Evolutionary conservation across 179 eudicot species (phyloP).

Genomic region (Beta lomatogona): DNA sequence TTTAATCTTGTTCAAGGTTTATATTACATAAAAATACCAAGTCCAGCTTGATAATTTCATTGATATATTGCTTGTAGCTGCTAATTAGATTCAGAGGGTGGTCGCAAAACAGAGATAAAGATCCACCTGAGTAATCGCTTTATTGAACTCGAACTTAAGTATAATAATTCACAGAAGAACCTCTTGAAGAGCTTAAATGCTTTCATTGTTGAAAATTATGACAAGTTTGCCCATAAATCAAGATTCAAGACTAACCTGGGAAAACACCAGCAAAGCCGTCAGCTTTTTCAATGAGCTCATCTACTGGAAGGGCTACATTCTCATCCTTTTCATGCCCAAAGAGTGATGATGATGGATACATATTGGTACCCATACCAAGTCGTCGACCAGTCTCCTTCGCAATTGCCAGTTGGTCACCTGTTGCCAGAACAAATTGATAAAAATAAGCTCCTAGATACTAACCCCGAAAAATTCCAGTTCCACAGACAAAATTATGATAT

Average conservation of each 20-base stretch:
- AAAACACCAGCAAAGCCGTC: constrained; percentile 93
- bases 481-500: too few relatives aligned
- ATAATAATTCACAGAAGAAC: neutral
- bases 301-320: constrained; percentile 59
- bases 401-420: constrained; percentile 85
- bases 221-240: neutral
- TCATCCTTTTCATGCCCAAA: constrained; percentile 56
- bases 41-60: neutral
- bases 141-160: neutral
- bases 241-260: constrained; percentile 54
- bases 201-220: neutral
- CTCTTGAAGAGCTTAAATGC: neutral
- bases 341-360: constrained; percentile 79
- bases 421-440: constrained; percentile 2
- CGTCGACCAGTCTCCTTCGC: constrained; percentile 90
- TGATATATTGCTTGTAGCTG: neutral
- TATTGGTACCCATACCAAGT: constrained; percentile 85
- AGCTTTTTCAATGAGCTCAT: constrained; percentile 75
- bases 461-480: too few relatives aligned
- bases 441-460: neutral
- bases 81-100: neutral
- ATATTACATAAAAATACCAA: neutral
- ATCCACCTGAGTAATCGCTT: neutral
- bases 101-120: too few relatives aligned
- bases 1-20: neutral